A percentile compares a stretch with the other conserved stretches of the same genome.
These are phyloP conservation scores for Stemphylium lycopersici DNA, from an alignment of 2,329 filamentous ascomycete species.

Conservation along the genomic window DNA sequence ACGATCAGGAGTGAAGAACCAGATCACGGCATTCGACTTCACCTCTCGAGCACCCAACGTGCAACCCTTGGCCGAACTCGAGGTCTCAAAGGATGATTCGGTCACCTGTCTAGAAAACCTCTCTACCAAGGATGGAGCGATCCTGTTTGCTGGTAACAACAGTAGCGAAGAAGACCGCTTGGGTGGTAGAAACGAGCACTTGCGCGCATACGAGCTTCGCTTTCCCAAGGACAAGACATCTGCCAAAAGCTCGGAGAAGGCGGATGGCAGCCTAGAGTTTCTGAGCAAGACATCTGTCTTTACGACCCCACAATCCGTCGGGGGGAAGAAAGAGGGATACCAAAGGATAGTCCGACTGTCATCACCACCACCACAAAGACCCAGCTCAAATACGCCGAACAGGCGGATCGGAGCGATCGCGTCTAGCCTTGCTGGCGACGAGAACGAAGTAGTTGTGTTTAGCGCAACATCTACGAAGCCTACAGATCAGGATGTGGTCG, in stretches of 20 bases:
- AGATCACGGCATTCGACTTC: conserved; percentile 75
- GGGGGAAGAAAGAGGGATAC: conserved; percentile 62
- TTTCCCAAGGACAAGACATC: conserved; percentile 55
- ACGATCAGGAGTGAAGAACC: conserved; percentile 74
- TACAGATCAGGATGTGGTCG: conserved; percentile 56
- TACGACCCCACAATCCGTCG: conserved; percentile 44
- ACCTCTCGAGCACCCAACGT: conserved; percentile 66
- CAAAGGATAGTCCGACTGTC: conserved; percentile 65
- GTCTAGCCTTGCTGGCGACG: conserved; percentile 72
- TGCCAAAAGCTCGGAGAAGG: conserved; percentile 37
- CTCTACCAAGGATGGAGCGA: conserved; percentile 60
- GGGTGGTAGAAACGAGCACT: conserved; percentile 81
- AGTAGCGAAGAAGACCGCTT: conserved; percentile 74
- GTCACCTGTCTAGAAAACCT: conserved; percentile 81
- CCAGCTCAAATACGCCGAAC: conserved; percentile 52
- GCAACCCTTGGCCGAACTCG: conserved; percentile 70
- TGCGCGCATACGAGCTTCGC: conserved; percentile 74
- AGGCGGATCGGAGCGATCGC: conserved; percentile 77
- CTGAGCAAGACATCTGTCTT: conserved; percentile 62
- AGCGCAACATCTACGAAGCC: conserved; percentile 65
- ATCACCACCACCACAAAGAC: conserved; percentile 60
- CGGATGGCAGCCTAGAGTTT: conserved; percentile 49
- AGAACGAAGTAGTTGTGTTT: conserved; percentile 82
- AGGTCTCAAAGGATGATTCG: conserved; percentile 87
- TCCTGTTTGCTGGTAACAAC: conserved; percentile 73